These are phyloP conservation scores for Malania oleifera DNA, from an alignment of 164 flowering plant genomes.

Conservation along the genomic window DNA sequence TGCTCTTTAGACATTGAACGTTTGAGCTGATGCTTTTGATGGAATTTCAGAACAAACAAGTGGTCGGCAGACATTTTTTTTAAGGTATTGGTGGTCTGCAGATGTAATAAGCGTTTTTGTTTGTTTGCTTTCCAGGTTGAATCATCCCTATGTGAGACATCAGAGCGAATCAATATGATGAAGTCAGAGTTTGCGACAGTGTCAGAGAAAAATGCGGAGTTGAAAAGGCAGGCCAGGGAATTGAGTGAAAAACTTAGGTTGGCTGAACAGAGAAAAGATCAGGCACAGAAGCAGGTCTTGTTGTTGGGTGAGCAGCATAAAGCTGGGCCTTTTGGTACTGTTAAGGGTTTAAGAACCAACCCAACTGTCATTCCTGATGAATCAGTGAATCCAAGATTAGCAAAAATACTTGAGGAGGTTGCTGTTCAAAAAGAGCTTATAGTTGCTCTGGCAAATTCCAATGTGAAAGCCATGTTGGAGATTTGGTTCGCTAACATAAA, in stretches of 20 bases:
- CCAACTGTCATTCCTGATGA: constrained; percentile 77
- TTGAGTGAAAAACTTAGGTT: constrained; percentile 52
- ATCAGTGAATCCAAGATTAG: constrained; percentile 78
- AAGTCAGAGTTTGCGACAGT: constrained; percentile 43
- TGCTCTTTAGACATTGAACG: no score
- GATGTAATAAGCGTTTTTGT: no score
- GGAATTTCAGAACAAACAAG: no score
- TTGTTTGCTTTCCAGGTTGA: constrained; percentile 31
- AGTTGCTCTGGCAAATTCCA: constrained; percentile 25
- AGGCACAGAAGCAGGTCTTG: constrained; percentile 51
- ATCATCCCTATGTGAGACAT: constrained; percentile 52
- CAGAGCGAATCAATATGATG: constrained; percentile 47
- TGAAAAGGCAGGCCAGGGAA: constrained; percentile 63
- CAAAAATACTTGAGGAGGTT: constrained; percentile 56
- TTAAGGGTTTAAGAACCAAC: constrained; percentile 72
- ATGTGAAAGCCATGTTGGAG: constrained; percentile 18
- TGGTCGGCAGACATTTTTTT: no score
- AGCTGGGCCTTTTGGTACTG: constrained; percentile 92
- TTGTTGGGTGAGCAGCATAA: constrained; percentile 53
- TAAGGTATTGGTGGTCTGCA: no score
- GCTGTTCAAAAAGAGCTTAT: constrained; percentile 70
- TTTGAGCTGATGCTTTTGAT: no score
- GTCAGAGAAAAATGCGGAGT: constrained; percentile 53
- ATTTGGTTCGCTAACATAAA: constrained; percentile 28
- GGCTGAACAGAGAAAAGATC: constrained; percentile 61